Evolutionary conservation across 2,329 filamentous ascomycete species (phyloP).

Genomic region (Neopestalotiopsis clavispora): DNA sequence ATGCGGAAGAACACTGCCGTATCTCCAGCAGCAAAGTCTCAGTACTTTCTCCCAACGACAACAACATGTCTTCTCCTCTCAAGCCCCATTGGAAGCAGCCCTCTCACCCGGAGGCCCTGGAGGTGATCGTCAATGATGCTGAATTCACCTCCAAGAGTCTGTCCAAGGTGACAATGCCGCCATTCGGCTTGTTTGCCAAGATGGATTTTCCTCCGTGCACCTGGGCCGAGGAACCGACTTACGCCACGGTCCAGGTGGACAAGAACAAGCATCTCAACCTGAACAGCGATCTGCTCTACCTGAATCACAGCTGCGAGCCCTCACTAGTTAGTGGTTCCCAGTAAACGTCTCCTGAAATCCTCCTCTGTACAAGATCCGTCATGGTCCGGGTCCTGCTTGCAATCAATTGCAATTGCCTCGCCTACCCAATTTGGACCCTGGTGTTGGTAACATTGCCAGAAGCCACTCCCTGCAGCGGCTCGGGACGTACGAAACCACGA

Average conservation of each 20-base stretch:
- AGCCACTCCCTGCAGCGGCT: neutral
- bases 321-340: constrained; percentile 56
- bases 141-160: constrained; percentile 66
- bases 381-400: neutral
- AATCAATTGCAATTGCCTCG: neutral
- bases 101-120: constrained; percentile 62
- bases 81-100: constrained; percentile 64
- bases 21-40: neutral
- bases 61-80: constrained; percentile 55
- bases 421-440: neutral
- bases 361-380: constrained; percentile 2
- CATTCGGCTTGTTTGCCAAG: constrained; percentile 70
- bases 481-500: neutral
- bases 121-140: constrained; percentile 58
- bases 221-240: constrained; percentile 59
- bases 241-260: constrained; percentile 68
- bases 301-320: constrained; percentile 72
- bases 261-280: constrained; percentile 62
- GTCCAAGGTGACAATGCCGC: constrained; percentile 58
- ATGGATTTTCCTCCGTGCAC: constrained; percentile 68
- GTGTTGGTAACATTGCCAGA: neutral
- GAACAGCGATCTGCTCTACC: constrained; percentile 70
- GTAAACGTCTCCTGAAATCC: neutral
- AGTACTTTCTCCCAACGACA: neutral
- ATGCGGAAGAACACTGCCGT: neutral